Evolutionary conservation across 352 stramenopile species (phyloP).

Genomic region (Chrysophaeum taylorii): DNA sequence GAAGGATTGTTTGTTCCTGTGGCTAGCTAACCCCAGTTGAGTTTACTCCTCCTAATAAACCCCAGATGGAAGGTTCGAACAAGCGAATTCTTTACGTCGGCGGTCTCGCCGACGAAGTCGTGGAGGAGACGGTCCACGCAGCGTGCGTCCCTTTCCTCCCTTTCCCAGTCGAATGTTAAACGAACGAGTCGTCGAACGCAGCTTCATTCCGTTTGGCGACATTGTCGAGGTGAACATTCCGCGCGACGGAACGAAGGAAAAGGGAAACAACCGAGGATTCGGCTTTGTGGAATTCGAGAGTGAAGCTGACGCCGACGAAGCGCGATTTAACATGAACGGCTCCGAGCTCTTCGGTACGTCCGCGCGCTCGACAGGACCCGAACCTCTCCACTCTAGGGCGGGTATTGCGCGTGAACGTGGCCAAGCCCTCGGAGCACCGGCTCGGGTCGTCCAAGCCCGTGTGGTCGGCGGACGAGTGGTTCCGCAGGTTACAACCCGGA

Average conservation of each 20-base stretch:
- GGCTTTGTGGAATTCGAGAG: constrained; percentile 72
- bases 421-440: constrained; percentile 15
- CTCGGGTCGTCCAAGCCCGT: background rate
- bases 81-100: constrained; percentile 54
- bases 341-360: constrained; percentile 72
- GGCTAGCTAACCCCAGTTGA: too few relatives aligned
- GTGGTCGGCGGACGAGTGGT: constrained; percentile 42
- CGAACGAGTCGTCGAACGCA: too few relatives aligned
- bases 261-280: constrained; percentile 49
- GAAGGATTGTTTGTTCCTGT: too few relatives aligned
- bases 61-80: too few relatives aligned
- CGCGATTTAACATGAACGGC: constrained; percentile 78
- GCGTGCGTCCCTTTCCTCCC: constrained; percentile 15
- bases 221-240: background rate
- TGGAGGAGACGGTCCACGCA: constrained; percentile 58
- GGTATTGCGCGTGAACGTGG: constrained; percentile 64
- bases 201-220: too few relatives aligned
- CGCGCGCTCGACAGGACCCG: too few relatives aligned
- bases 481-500: too few relatives aligned
- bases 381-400: too few relatives aligned
- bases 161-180: too few relatives aligned
- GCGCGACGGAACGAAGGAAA: background rate
- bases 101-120: constrained; percentile 62
- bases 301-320: constrained; percentile 54
- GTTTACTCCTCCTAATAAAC: too few relatives aligned